phyloP scores from a whole-genome alignment of 2,329 filamentous ascomycete genomes.

The Hymenoscyphus fructigenus region DNA sequence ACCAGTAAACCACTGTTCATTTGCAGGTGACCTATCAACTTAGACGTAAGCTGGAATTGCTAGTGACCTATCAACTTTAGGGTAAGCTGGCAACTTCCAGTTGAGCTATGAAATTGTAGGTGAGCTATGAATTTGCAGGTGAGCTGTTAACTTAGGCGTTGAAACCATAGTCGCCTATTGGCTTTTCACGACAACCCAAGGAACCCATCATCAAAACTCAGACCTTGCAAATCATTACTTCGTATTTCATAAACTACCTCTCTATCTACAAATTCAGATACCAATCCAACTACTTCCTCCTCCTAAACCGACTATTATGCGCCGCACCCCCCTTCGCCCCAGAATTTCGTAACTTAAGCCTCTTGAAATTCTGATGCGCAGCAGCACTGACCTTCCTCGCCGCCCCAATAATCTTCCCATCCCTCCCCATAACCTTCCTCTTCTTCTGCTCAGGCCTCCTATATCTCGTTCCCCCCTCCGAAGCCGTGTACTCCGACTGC shows the following conservation, averaged over 20 bases:
- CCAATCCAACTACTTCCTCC: constrained; percentile 40
- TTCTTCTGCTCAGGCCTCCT: constrained; percentile 34
- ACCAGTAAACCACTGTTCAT: too few species aligned
- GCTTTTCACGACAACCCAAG: too few species aligned
- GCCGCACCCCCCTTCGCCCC: constrained; percentile 62
- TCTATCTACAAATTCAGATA: neutral
- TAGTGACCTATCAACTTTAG: too few species aligned
- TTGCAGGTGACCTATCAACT: too few species aligned
- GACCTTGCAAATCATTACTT: constrained; percentile 16
- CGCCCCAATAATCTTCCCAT: constrained; percentile 49
- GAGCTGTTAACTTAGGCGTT: too few species aligned
- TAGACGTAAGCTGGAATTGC: too few species aligned
- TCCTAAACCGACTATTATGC: constrained; percentile 57
- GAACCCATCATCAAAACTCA: neutral
- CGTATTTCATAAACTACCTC: neutral
- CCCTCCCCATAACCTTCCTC: constrained; percentile 30
- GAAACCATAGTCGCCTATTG: too few species aligned
- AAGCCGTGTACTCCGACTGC: constrained; percentile 37
- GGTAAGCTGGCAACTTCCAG: too few species aligned
- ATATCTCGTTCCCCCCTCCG: constrained; percentile 38
- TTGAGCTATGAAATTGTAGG: too few species aligned
- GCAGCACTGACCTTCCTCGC: constrained; percentile 62
- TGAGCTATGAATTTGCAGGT: too few species aligned
- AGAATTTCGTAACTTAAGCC: constrained; percentile 61
- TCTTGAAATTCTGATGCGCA: constrained; percentile 66